phyloP scores from a whole-genome alignment of 148 eudicot genomes.

The Oxyria digyna region DNA sequence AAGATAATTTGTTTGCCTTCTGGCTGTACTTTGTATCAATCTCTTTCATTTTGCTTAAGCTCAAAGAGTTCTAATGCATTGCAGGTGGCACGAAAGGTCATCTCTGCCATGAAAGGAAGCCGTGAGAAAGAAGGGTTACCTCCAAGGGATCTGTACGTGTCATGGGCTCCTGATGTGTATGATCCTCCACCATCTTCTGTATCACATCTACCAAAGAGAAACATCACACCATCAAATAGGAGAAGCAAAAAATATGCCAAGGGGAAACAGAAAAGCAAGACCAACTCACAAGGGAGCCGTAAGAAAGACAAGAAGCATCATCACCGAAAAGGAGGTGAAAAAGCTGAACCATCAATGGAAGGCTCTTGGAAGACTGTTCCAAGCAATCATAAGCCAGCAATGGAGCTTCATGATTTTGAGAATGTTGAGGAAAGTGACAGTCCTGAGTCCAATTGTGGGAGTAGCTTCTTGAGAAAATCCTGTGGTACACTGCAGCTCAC shows the following conservation, averaged over 20 bases:
- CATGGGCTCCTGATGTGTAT: slow-evolving; percentile 91
- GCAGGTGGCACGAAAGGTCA: slow-evolving; percentile 39
- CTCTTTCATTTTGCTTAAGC: neutral
- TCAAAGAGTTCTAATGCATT: slow-evolving; percentile 1
- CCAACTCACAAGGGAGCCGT: slow-evolving; percentile 31
- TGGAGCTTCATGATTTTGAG: slow-evolving; percentile 28
- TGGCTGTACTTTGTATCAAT: neutral
- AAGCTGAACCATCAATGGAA: slow-evolving; percentile 19
- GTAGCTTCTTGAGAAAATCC: slow-evolving; percentile 50
- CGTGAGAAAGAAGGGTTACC: slow-evolving; percentile 63
- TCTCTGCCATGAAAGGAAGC: slow-evolving; percentile 83
- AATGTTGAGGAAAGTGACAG: slow-evolving; percentile 18
- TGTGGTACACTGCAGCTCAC: slow-evolving; percentile 41
- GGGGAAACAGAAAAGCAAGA: slow-evolving; percentile 63
- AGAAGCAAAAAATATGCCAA: slow-evolving; percentile 47
- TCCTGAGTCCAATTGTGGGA: slow-evolving; percentile 47
- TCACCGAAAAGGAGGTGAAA: slow-evolving; percentile 30
- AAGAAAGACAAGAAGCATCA: slow-evolving; percentile 62
- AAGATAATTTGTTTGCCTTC: too few species aligned
- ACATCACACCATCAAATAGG: slow-evolving; percentile 27
- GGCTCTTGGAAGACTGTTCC: slow-evolving; percentile 1
- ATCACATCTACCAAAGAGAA: slow-evolving; percentile 37
- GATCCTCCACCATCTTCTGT: slow-evolving; percentile 68
- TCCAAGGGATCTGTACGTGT: slow-evolving; percentile 38
- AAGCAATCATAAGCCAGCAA: slow-evolving; percentile 17